phyloP scores from a whole-genome alignment of 805 yeast species.

The Candida schatavii region DNA sequence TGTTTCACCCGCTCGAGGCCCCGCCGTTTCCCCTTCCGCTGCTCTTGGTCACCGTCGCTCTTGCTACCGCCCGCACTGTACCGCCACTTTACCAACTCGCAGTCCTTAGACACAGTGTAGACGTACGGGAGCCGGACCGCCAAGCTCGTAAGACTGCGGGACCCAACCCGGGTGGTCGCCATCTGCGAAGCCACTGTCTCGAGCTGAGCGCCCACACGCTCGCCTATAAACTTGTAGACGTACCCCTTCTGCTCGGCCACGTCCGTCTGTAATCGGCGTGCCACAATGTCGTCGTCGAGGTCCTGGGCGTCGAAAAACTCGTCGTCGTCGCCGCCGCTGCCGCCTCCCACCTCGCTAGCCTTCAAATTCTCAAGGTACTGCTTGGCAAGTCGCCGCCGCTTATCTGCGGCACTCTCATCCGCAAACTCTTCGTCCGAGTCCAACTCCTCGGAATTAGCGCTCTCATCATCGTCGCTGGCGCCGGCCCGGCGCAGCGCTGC shows the following conservation, averaged over 20 bases:
- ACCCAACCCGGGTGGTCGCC: conserved; percentile 55
- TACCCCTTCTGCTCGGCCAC: conserved; percentile 89
- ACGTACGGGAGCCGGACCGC: conserved; percentile 59
- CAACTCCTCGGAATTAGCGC: conserved; percentile 38
- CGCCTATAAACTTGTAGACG: conserved; percentile 67
- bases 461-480: conserved; percentile 24
- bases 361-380: conserved; percentile 82
- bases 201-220: conserved; percentile 39
- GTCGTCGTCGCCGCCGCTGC: conserved; percentile 30
- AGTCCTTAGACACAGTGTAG: conserved; percentile 80
- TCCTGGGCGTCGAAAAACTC: conserved; percentile 80
- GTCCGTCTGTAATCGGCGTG: conserved; percentile 77
- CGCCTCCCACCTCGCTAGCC: conserved; percentile 44
- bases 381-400: conserved; percentile 89
- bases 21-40: too few species aligned
- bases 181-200: conserved; percentile 36
- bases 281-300: conserved; percentile 80
- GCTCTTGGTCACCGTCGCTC: too few species aligned
- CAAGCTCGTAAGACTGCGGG: conserved; percentile 53
- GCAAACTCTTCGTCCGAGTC: conserved; percentile 72
- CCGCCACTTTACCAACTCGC: conserved; percentile 79
- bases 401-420: conserved; percentile 84
- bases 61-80: conserved; percentile 33
- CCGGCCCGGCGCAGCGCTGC: conserved; percentile 37
- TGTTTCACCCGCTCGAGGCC: conserved; percentile 68